Conservation (phyloP, 352 stramenopile genomes). For the Pythium chondricola region DNA sequence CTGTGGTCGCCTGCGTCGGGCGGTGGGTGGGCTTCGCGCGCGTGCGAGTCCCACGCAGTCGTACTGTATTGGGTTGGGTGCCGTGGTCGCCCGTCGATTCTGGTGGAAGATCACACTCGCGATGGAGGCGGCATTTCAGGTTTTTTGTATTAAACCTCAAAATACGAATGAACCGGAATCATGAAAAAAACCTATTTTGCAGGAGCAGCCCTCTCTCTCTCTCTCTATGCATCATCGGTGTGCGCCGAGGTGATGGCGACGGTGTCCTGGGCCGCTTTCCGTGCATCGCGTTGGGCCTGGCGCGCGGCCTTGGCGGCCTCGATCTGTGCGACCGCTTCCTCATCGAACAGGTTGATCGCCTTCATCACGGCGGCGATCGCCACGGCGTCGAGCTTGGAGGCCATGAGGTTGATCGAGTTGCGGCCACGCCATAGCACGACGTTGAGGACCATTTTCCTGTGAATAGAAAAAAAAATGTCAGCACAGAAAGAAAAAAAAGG, state of each 20-base stretch:
- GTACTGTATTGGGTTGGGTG: too few species aligned
- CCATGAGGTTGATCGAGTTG: conserved; percentile 86
- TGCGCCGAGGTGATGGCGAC: too few species aligned
- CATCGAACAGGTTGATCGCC: conserved; percentile 72
- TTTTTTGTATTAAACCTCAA: conserved; percentile 12
- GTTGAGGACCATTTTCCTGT: conserved; percentile 78
- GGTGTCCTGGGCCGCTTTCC: conserved; percentile 30
- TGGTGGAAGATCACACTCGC: conserved; percentile 15
- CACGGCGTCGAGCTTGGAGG: conserved; percentile 69
- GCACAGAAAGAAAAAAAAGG: neutral
- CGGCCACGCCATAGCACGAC: conserved; percentile 80
- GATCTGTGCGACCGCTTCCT: conserved; percentile 32
- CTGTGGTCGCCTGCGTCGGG: too few species aligned
- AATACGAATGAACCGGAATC: too few species aligned
- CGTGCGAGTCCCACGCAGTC: too few species aligned
- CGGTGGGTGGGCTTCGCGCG: too few species aligned
- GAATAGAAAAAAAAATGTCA: neutral
- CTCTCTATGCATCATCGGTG: too few species aligned
- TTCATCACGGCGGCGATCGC: conserved; percentile 81
- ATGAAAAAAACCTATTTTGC: conserved; percentile 36
- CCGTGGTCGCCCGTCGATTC: too few species aligned
- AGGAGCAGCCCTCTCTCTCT: too few species aligned
- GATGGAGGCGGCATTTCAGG: conserved; percentile 5
- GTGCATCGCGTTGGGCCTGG: conserved; percentile 30
- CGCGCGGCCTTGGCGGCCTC: conserved; percentile 40